A percentile compares a stretch with the other conserved stretches of the same genome.
phyloP scores from a whole-genome alignment of 1,284 basidiomycete species.

The Cryptococcus sp. region DNA sequence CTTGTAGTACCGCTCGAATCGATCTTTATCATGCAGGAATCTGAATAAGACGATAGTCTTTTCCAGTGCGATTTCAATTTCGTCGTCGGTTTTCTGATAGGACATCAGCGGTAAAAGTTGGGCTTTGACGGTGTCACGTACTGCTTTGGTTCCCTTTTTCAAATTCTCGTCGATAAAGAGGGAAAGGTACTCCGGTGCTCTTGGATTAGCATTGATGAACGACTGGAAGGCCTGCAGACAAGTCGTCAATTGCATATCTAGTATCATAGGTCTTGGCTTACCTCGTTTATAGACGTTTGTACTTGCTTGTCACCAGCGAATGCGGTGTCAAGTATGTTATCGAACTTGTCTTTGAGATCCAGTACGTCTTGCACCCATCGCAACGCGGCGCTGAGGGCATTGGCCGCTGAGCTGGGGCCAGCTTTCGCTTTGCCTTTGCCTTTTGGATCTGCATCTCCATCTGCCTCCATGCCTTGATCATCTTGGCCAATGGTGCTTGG shows the following conservation, averaged over 20 bases:
- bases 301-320: constrained; percentile 76
- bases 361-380: constrained; percentile 95
- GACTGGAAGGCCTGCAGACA: constrained; percentile 77
- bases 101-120: neutral
- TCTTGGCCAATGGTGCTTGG: constrained; percentile 23
- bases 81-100: constrained; percentile 84
- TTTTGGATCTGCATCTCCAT: constrained; percentile 50
- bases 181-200: constrained; percentile 92
- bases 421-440: constrained; percentile 51
- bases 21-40: constrained; percentile 92
- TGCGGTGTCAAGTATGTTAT: constrained; percentile 68
- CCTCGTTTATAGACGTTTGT: constrained; percentile 85
- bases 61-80: constrained; percentile 84
- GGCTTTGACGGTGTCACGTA: constrained; percentile 46
- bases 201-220: constrained; percentile 87
- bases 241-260: neutral
- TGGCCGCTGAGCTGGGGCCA: constrained; percentile 23
- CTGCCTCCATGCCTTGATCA: constrained; percentile 41
- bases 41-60: constrained; percentile 96
- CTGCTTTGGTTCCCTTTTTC: constrained; percentile 91
- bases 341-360: constrained; percentile 88
- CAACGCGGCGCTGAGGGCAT: constrained; percentile 61
- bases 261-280: constrained; percentile 46
- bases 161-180: constrained; percentile 97
- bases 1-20: constrained; percentile 99